Base-by-base conservation (phyloP, 2,329 filamentous ascomycete genomes). In the Claviceps spartinae region DNA sequence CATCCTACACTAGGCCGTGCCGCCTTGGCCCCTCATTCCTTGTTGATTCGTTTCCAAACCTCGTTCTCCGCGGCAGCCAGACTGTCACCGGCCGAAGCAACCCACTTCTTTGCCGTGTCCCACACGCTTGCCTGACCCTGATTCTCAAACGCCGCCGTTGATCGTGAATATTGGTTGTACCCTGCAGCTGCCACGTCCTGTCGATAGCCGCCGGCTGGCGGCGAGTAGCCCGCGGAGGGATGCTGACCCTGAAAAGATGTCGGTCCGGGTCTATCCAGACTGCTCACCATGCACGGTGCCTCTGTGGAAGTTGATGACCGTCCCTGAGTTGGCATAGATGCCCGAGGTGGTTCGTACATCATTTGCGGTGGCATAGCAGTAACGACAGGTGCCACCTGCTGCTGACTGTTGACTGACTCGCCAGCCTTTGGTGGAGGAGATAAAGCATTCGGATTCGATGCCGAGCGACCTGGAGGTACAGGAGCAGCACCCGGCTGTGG, bases 41-140 rank as follows among this genome's bases (percentile, higher is more conserved):
- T 80, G 65, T 79, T 82, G 61, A 83, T 78, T 61, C 72, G 75
- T 65, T 74, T 76, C 80, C 80, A 83, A 24, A 83, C 73, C 64
- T 82, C 78, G 49, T 68, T 69, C 68, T 83, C 80, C 14, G 77
- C 78, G 14, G 73, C 76, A 8, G 73, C 75, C 30, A 83, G 64
- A 61, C 73, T 78, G 55, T 75, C 74, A 49, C 79, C 79, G 6
- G 79, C 79, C 37, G 72, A 72, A 54, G 72, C 67, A 46, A 75
- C 77, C 70, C 76, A 74, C 63, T 77, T 80, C 69, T 76, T 79
- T 11, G 78, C 78, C 47, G 73, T 65, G 52, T 70, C 71, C 76
- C 77, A 80, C 5, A 80, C 65, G n/a, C 74, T 71, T 3, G 70
- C 69, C 18, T 71, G 71, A 3, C 47, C 47, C 3, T 54, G 47